A percentile compares a stretch with the other conserved stretches of the same genome.
phyloP scores from a whole-genome alignment of 2,329 filamentous ascomycete genomes.

The Calycina herbarum region DNA sequence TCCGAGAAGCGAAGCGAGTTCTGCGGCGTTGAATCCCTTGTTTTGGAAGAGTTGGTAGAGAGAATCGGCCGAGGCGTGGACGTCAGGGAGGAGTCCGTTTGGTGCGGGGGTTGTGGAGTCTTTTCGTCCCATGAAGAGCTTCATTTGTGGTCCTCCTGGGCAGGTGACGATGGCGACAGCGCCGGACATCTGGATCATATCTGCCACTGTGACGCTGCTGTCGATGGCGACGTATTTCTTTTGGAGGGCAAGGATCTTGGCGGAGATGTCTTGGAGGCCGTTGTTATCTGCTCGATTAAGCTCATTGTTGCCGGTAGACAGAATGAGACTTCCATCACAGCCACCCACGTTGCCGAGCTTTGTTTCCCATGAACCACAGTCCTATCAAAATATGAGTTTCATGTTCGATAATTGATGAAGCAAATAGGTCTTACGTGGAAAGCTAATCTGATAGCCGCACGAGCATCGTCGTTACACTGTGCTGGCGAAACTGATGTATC shows the following conservation, averaged over 20 bases:
- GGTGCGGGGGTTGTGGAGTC: slow-evolving; percentile 14
- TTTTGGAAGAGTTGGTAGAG: slow-evolving; percentile 38
- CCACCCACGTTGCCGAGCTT: slow-evolving; percentile 20
- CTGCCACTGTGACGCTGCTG: slow-evolving; percentile 16
- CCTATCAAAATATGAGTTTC: slow-evolving; percentile 20
- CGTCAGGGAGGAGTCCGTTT: background rate
- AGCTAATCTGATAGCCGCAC: slow-evolving; percentile 23
- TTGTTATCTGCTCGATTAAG: slow-evolving; percentile 20
- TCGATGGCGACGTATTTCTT: slow-evolving; percentile 14
- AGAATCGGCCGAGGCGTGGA: background rate
- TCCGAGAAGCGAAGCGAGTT: slow-evolving; percentile 42
- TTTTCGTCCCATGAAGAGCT: slow-evolving; percentile 23
- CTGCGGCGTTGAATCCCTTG: slow-evolving; percentile 40
- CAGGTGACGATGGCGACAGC: slow-evolving; percentile 23
- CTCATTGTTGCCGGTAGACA: slow-evolving; percentile 13
- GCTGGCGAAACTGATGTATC: slow-evolving; percentile 11
- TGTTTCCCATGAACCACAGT: slow-evolving; percentile 23
- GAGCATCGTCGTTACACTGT: slow-evolving; percentile 26
- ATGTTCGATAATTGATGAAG: background rate
- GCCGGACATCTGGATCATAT: slow-evolving; percentile 23
- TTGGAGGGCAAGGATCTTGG: slow-evolving; percentile 17
- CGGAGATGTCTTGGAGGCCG: slow-evolving; percentile 23
- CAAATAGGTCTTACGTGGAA: slow-evolving; percentile 4
- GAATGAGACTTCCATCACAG: slow-evolving; percentile 25
- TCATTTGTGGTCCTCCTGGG: slow-evolving; percentile 20